Conservation (phyloP, 345 rosid species). For the Brassica nigra region DNA sequence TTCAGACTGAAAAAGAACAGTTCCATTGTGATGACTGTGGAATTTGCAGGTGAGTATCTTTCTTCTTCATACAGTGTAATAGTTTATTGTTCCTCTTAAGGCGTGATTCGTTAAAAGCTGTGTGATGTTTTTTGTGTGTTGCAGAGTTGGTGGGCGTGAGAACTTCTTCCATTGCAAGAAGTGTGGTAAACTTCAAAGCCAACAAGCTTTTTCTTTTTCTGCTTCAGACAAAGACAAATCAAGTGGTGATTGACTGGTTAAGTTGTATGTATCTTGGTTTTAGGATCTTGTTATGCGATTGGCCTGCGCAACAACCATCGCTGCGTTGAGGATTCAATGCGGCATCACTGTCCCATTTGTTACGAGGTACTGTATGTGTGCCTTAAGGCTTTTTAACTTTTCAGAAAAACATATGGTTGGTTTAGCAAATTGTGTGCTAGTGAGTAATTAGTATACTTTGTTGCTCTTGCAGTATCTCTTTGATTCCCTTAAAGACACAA, state of each 20-base stretch:
- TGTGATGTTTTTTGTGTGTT: not conserved
- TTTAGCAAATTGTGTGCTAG: slow-evolving; percentile 3
- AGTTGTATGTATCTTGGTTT: too few relatives aligned
- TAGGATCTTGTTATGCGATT: slow-evolving; percentile 82
- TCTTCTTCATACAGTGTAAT: not conserved
- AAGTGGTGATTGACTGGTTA: not conserved
- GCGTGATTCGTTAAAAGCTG: not conserved
- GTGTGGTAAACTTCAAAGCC: slow-evolving; percentile 61
- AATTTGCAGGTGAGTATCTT: slow-evolving; percentile 70
- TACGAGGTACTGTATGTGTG: slow-evolving; percentile 62
- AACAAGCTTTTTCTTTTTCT: not conserved
- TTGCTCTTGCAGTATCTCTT: slow-evolving; percentile 68
- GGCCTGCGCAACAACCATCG: slow-evolving; percentile 70
- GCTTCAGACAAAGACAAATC: not conserved
- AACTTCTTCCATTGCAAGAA: slow-evolving; percentile 89
- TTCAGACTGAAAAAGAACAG: slow-evolving; percentile 70
- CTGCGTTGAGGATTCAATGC: slow-evolving; percentile 96
- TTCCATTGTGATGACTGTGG: slow-evolving; percentile 98
- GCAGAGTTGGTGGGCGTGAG: slow-evolving; percentile 87
- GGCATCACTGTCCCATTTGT: slow-evolving; percentile 96
- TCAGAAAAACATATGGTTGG: not conserved
- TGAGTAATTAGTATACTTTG: not conserved
- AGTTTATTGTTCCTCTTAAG: not conserved
- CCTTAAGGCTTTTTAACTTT: not conserved
- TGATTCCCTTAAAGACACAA: slow-evolving; percentile 87